Conservation (phyloP, 1,284 basidiomycete species). For the Heterobasidion annosum region DNA sequence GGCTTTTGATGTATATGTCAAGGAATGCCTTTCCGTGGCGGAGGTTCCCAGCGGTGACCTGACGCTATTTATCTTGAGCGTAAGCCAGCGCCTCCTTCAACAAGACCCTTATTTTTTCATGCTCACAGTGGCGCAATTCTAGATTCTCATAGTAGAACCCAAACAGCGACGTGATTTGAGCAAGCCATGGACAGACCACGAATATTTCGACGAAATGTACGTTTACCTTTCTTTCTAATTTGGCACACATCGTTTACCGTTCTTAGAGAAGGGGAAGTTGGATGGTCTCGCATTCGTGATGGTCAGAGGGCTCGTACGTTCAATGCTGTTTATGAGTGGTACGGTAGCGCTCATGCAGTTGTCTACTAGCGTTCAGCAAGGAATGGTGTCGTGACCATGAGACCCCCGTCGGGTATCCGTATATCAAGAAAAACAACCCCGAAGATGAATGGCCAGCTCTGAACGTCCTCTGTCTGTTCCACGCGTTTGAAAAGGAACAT, state of each 20-base stretch:
- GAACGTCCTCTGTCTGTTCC: not conserved
- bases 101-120: not conserved
- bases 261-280: not conserved
- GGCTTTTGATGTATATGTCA: not conserved
- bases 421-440: not conserved
- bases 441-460: constrained; percentile 2
- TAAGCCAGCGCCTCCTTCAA: not conserved
- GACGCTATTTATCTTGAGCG: not conserved
- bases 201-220: not conserved
- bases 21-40: not conserved
- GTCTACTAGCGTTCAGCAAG: not conserved
- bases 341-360: too few relatives aligned
- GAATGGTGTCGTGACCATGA: not conserved
- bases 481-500: not conserved
- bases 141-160: not conserved
- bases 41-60: not conserved
- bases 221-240: not conserved
- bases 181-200: not conserved
- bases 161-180: not conserved
- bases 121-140: not conserved
- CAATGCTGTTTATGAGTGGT: too few relatives aligned
- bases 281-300: not conserved
- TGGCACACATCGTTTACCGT: not conserved
- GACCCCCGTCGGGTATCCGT: not conserved
- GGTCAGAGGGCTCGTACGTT: not conserved